Base-by-base conservation (phyloP, 1,284 basidiomycete species). In the Tranzscheliella williamsii region DNA sequence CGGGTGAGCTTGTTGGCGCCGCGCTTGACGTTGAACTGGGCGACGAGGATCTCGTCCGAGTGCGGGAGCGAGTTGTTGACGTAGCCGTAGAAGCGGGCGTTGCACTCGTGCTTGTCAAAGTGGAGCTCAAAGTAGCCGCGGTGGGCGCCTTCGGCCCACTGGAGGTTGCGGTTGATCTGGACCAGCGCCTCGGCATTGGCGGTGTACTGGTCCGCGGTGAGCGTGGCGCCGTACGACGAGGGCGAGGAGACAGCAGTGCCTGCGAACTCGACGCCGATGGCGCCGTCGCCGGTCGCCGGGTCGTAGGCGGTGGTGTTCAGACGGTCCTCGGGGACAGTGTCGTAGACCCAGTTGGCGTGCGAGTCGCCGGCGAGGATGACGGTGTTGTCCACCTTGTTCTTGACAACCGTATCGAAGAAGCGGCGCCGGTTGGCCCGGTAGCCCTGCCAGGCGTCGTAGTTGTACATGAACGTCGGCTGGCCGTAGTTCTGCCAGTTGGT, bases 141-240 rank as follows among this genome's bases (percentile, higher is more conserved):
- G 74, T 81, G 84, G 5, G 81, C 83, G 8, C 83, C 85, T 69
- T 87, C 85, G 51, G 84, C 85, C 83, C 83, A 86, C 69, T 85
- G 84, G 35, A 86, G 72, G 61, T 84, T 82, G 2, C 79, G 61
- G 73, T 85, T 85, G 27, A 76, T 76, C 12, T 67, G 72, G 11
- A 85, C 82, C 26, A 83, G 74, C 16, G 63, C 20, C 31, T 60
- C 31, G 4, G 67, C 52, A 15, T 18, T 41, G 12, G 72, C 66
- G 8, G 82, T 83, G 20, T 81, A 76, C 11, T 65, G 69, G 13
- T 70, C 78, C n/a, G 81, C 81, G 54, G 85, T 81, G 38, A 83
- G 39, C 21, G 48, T 79, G 7, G 79, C 45, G 8, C 84, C 84
- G 70, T 85, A 84, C 1, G 82, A 67, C 8, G 83, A 83, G 2